These are phyloP conservation scores for Eucalyptus sp. DNA, from an alignment of 345 rosid species.

Conservation along the genomic window DNA sequence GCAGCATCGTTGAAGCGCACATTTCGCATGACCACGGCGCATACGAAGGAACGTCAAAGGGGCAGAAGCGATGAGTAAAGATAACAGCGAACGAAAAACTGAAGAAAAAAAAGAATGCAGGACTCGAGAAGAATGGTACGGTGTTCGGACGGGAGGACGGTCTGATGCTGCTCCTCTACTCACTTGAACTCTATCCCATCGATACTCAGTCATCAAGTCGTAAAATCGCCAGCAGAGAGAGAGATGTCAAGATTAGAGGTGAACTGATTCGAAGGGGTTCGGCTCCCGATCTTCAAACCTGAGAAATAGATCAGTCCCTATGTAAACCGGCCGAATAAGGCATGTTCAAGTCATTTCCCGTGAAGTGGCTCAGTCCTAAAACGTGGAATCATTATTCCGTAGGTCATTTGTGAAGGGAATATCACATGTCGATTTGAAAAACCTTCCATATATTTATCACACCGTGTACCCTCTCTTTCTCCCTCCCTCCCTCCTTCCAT, in stretches of 20 bases:
- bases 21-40: not conserved
- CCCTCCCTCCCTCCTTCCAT: not conserved
- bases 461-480: not conserved
- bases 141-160: not conserved
- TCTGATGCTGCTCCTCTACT: not conserved
- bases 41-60: not conserved
- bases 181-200: not conserved
- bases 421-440: not conserved
- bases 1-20: not conserved
- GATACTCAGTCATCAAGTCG: not conserved
- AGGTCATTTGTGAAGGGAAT: not conserved
- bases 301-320: not conserved
- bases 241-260: not conserved
- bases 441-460: not conserved
- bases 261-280: fast-evolving
- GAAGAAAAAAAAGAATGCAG: not conserved
- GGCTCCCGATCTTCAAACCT: fast-evolving
- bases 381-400: not conserved
- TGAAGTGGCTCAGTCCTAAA: not conserved
- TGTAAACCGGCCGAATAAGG: fast-evolving
- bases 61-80: not conserved
- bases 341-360: fast-evolving
- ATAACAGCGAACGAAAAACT: not conserved
- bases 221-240: not conserved
- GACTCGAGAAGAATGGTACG: not conserved